Evolutionary conservation across 1,284 basidiomycete species (phyloP).

Genomic region (Ceratobasidium sp.): DNA sequence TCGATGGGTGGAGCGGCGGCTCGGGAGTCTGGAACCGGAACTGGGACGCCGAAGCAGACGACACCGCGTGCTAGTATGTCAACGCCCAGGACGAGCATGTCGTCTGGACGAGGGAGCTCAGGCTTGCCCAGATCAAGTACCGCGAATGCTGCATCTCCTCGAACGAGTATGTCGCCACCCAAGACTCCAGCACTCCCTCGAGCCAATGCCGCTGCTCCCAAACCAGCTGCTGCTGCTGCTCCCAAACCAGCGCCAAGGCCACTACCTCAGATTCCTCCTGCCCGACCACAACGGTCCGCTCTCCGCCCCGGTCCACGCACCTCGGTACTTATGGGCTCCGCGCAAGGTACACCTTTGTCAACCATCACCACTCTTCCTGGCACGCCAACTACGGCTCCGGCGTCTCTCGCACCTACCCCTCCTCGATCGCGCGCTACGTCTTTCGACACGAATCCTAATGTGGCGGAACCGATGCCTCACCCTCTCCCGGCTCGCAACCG

Average conservation of each 20-base stretch:
- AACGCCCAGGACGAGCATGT: constrained; percentile 36
- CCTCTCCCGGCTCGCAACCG: constrained; percentile 11
- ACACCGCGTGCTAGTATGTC: constrained; percentile 16
- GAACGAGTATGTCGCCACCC: constrained; percentile 3
- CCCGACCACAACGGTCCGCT: constrained; percentile 21
- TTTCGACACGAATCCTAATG: constrained; percentile 11
- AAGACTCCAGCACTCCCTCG: constrained; percentile 1
- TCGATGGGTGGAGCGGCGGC: constrained; percentile 14
- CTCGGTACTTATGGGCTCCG: not conserved
- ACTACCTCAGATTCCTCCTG: not conserved
- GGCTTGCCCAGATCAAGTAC: not conserved
- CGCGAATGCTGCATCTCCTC: not conserved
- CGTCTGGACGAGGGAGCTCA: constrained; percentile 21
- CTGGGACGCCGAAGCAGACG: constrained; percentile 1
- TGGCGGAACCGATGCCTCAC: not conserved
- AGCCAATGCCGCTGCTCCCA: no score
- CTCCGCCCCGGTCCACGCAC: constrained; percentile 37
- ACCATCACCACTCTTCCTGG: not conserved
- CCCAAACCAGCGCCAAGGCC: not conserved
- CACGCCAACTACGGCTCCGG: constrained; percentile 9
- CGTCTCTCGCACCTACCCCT: not conserved
- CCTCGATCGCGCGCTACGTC: constrained; percentile 31
- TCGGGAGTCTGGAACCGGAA: no score
- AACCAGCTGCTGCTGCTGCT: no score
- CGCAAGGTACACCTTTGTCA: not conserved